Percentiles rank a stretch among this genome's conserved stretches.
Conservation (phyloP, 331 rosid species). For the Acacia pycnantha region DNA sequence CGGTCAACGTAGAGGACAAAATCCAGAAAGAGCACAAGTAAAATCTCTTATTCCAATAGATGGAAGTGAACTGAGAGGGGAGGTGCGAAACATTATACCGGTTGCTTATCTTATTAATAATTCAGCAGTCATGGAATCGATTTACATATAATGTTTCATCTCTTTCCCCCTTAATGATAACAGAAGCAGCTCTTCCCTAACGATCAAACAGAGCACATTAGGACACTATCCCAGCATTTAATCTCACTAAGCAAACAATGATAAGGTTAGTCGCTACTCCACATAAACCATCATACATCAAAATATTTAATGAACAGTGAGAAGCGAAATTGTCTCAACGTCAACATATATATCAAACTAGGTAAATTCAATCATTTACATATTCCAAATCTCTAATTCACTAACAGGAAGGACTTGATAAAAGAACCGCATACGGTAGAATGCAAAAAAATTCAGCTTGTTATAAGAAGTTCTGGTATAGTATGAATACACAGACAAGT, state of each 20-base stretch:
- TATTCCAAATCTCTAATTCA: slow-evolving; percentile 3
- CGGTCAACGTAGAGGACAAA: not conserved
- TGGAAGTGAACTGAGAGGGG: not conserved
- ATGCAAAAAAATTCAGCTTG: not conserved
- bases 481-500: not conserved
- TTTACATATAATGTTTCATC: not conserved
- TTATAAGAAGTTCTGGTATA: not conserved
- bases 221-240: not conserved
- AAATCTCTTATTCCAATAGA: not conserved
- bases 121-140: not conserved
- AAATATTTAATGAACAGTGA: not conserved
- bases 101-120: not conserved
- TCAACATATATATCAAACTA: not conserved
- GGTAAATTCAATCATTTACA: slow-evolving; percentile 11
- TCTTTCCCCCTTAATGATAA: not conserved
- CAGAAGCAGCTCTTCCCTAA: slow-evolving; percentile 8
- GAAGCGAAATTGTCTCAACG: not conserved
- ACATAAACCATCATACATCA: not conserved
- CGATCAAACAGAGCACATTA: slow-evolving; percentile 13
- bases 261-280: not conserved
- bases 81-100: not conserved
- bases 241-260: not conserved
- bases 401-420: slow-evolving; percentile 5
- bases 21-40: not conserved
- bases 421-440: not conserved